Percentiles rank a stretch among this genome's conserved stretches.
phyloP scores from a whole-genome alignment of 495 filamentous ascomycete species.

The Annulohypoxylon nitens region DNA sequence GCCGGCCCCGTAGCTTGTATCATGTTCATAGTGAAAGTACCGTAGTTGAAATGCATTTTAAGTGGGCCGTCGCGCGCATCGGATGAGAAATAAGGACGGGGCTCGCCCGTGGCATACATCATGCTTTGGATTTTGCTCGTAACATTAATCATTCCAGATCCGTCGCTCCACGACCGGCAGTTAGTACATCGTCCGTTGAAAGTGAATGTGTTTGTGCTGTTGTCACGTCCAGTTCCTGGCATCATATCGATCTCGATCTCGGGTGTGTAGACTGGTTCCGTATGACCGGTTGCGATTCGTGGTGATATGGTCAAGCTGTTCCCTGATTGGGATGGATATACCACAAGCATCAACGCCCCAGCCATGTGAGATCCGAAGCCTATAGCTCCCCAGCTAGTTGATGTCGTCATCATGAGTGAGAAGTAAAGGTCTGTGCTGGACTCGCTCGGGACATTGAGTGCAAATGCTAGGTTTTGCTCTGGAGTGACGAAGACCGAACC shows the following conservation, averaged over 20 bases:
- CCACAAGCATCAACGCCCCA: constrained; percentile 64
- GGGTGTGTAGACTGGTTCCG: constrained; percentile 62
- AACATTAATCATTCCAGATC: constrained; percentile 55
- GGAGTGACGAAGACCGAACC: constrained; percentile 55
- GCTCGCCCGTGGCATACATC: constrained; percentile 70
- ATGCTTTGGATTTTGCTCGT: constrained; percentile 58
- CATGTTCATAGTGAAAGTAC: constrained; percentile 68
- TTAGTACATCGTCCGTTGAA: constrained; percentile 64
- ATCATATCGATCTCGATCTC: constrained; percentile 57
- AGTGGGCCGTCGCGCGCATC: constrained; percentile 60
- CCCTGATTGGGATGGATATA: constrained; percentile 59
- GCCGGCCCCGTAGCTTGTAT: constrained; percentile 59
- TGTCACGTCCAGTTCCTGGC: constrained; percentile 57
- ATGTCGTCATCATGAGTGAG: constrained; percentile 59
- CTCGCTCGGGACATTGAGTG: constrained; percentile 58
- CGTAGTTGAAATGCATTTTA: constrained; percentile 67
- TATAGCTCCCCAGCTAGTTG: constrained; percentile 61
- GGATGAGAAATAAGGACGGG: constrained; percentile 50
- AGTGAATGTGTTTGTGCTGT: constrained; percentile 57
- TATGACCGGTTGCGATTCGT: constrained; percentile 57
- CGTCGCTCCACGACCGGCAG: constrained; percentile 59
- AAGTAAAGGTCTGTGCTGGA: constrained; percentile 61
- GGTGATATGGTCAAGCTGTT: constrained; percentile 66
- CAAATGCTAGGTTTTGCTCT: constrained; percentile 59
- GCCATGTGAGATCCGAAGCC: constrained; percentile 68